Evolutionary conservation across 345 rosid genomes (phyloP).

Genomic region (Moringa oleifera): DNA sequence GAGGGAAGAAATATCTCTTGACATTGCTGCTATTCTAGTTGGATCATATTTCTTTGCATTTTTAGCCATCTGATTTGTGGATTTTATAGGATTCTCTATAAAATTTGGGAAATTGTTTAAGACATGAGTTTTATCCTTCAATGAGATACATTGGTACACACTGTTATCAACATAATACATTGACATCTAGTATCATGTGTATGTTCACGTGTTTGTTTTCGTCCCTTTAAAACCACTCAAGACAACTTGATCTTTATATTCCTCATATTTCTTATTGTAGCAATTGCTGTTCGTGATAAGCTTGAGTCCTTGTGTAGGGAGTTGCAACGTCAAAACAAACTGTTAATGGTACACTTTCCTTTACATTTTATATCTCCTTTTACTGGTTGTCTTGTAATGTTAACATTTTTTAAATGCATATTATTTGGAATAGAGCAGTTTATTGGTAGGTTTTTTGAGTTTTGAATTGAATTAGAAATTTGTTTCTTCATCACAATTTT

Average conservation of each 20-base stretch:
- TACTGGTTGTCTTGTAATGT: slow-evolving; percentile 1
- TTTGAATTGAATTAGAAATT: not conserved
- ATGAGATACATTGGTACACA: too few relatives aligned
- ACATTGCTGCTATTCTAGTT: too few relatives aligned
- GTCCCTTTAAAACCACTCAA: too few relatives aligned
- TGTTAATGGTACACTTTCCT: slow-evolving; percentile 62
- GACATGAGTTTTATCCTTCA: too few relatives aligned
- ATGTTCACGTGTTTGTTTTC: too few relatives aligned
- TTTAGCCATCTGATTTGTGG: too few relatives aligned
- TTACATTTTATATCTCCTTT: not conserved
- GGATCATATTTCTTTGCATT: too few relatives aligned
- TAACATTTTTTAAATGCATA: not conserved
- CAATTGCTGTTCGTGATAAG: slow-evolving; percentile 76
- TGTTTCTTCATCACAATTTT: not conserved
- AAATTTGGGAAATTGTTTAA: too few relatives aligned
- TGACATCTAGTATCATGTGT: not conserved
- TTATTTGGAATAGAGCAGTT: not conserved
- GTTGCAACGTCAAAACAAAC: slow-evolving; percentile 87
- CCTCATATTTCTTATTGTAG: slow-evolving; percentile 31
- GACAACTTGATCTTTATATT: slow-evolving; percentile 1
- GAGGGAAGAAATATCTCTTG: too few relatives aligned
- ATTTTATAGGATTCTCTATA: too few relatives aligned
- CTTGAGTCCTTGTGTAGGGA: slow-evolving; percentile 93
- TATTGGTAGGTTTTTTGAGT: not conserved
- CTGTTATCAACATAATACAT: too few relatives aligned